These are phyloP conservation scores for Rutstroemia sp. DNA, from an alignment of 2,329 filamentous ascomycete genomes.

Conservation along the genomic window DNA sequence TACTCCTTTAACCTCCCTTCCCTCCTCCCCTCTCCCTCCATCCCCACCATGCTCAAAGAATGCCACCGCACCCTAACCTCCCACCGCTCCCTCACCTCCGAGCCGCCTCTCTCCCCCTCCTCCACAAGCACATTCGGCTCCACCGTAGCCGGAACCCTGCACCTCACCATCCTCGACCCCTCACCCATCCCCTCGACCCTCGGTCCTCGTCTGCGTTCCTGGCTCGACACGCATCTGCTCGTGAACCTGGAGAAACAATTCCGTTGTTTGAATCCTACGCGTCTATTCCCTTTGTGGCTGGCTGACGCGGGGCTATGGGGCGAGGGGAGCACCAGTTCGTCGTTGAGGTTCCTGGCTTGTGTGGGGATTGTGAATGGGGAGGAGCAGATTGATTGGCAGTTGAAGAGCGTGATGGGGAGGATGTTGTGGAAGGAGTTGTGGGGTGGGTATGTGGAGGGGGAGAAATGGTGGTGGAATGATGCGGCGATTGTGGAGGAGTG, in stretches of 20 bases:
- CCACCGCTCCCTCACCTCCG: background rate
- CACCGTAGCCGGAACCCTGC: conserved; percentile 39
- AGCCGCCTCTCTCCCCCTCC: background rate
- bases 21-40: conserved; percentile 46
- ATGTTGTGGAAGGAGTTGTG: conserved; percentile 56
- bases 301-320: conserved; percentile 45
- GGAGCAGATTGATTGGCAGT: conserved; percentile 32
- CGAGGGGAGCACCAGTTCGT: conserved; percentile 20
- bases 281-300: conserved; percentile 52
- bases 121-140: background rate
- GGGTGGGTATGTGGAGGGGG: conserved; percentile 34
- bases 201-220: conserved; percentile 49
- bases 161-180: conserved; percentile 57
- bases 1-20: conserved; percentile 50
- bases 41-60: conserved; percentile 48
- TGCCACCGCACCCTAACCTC: conserved; percentile 48
- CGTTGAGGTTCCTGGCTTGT: conserved; percentile 21
- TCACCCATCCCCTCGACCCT: conserved; percentile 47
- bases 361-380: conserved; percentile 11
- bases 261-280: conserved; percentile 51
- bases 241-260: conserved; percentile 51
- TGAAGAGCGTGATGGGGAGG: conserved; percentile 45
- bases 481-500: conserved; percentile 48
- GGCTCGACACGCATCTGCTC: conserved; percentile 55
- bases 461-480: conserved; percentile 58